Evolutionary conservation across 768 basidiomycete species (phyloP), one percentile per base, ranked within the genome.

Genomic region (Hortiboletus campestris): DNA sequence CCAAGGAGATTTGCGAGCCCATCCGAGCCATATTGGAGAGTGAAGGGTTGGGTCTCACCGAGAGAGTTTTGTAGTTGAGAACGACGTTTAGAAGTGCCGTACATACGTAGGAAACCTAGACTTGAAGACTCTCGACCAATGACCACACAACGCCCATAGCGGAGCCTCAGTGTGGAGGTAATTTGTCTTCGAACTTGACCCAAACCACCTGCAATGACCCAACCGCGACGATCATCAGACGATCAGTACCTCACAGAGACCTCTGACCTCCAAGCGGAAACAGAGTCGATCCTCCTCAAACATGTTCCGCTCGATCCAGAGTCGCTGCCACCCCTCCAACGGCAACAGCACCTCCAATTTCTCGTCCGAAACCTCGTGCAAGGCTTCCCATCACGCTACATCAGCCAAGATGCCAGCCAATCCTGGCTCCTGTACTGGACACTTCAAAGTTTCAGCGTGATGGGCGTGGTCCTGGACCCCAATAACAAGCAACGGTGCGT

Each of bases 381-480:
- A 66, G 85, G 91, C 2, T 89, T 98, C 42, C 92, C 94, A 0
- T 75, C 78, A 12, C 78, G 85, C 52, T 98, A 92, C 68, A 79
- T 77, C 19, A 85, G 84, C 44, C 89, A 98, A 64, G 97, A 98
- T 68, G 95, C 96, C 0, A 94, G 91, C 61, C 88, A 96, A 63
- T 90, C 97, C 0, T 98, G 97, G 97, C 75, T 98, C 29, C 69
- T 98, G 56, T 98, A 91, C 74, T 98, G 97, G 95, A 86, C 85
- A 0, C 67, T 95, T 11, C 94, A 99, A 63, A 78, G 86, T 14
- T 88, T 97, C 63, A 87, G 89, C 62, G 67, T 85, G 3, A 67
- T 96, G 42, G 91, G 93, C 47, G 85, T 91, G 8, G 86, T 76
- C 2, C 63, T 96, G 47, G 94, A 95, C 76, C 84, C 86, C 2